Conservation (phyloP, 2,329 filamentous ascomycete species). For the Ceratocystis alfenasii region DNA sequence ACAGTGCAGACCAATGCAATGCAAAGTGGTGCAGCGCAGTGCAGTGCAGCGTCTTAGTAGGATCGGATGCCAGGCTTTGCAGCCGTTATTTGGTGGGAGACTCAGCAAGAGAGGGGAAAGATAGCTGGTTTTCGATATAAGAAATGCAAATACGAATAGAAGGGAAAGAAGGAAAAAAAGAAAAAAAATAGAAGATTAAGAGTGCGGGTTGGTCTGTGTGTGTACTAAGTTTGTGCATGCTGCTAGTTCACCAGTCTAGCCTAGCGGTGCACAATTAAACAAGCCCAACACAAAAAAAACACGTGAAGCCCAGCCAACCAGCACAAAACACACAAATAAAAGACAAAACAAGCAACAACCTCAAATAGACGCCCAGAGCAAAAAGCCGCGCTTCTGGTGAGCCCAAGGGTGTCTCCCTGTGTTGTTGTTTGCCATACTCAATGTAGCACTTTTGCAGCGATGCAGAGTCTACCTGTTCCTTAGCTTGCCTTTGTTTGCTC, state of each 20-base stretch:
- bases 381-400: background rate
- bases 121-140: background rate
- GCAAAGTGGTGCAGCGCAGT: background rate
- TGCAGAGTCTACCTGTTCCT: background rate
- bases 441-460: background rate
- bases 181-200: background rate
- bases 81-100: conserved; percentile 3
- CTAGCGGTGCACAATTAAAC: too few species aligned
- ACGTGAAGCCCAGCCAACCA: background rate
- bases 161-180: background rate
- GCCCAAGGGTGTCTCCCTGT: background rate
- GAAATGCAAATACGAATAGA: background rate
- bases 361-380: background rate
- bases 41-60: background rate
- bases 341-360: background rate
- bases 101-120: background rate
- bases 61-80: background rate
- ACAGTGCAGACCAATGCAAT: background rate
- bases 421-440: background rate
- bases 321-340: background rate
- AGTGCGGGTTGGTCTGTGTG: background rate
- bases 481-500: background rate
- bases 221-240: background rate
- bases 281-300: background rate
- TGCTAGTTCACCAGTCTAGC: too few species aligned